Evolutionary conservation across 164 flowering plant genomes (phyloP).

Genomic region (Piper betle): DNA sequence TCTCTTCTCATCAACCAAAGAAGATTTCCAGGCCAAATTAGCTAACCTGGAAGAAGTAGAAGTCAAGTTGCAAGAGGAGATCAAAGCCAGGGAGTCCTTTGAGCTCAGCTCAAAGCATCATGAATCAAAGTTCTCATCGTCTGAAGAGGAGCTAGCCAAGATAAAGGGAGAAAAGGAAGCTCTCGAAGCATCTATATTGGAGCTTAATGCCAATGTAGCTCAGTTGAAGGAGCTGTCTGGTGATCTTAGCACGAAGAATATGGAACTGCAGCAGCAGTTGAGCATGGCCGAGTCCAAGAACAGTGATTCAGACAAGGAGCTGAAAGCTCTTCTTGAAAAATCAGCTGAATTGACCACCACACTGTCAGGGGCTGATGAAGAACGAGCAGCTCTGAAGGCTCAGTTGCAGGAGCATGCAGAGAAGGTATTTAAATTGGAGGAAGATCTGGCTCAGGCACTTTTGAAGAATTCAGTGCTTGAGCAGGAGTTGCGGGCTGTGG

Average conservation of each 20-base stretch:
- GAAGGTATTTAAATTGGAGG: slow-evolving; percentile 38
- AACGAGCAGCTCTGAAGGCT: slow-evolving; percentile 23
- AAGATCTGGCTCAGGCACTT: slow-evolving; percentile 29
- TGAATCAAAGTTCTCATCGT: slow-evolving; percentile 21
- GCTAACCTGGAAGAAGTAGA: slow-evolving; percentile 48
- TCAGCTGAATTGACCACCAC: slow-evolving; percentile 22
- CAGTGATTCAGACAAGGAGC: slow-evolving; percentile 39
- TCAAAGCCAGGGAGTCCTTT: slow-evolving; percentile 20
- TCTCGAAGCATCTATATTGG: slow-evolving; percentile 39
- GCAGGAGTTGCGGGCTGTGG: slow-evolving; percentile 36
- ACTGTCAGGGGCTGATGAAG: slow-evolving; percentile 35
- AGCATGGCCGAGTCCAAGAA: slow-evolving; percentile 35
- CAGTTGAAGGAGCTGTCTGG: slow-evolving; percentile 32
- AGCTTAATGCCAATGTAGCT: slow-evolving; percentile 23
- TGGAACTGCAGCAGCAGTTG: slow-evolving; percentile 57
- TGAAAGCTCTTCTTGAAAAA: slow-evolving; percentile 34
- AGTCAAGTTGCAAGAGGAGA: slow-evolving; percentile 41
- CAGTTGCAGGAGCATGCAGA: slow-evolving; percentile 34
- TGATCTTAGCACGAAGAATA: slow-evolving; percentile 55
- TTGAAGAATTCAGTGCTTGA: slow-evolving; percentile 42
- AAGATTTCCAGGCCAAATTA: slow-evolving; percentile 42
- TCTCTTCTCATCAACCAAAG: slow-evolving; percentile 29
- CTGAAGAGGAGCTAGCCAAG: slow-evolving; percentile 38
- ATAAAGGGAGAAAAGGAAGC: slow-evolving; percentile 35
- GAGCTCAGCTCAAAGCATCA: slow-evolving; percentile 24